Conservation (phyloP, 352 stramenopile genomes). For the Globisporangium canariense region DNA sequence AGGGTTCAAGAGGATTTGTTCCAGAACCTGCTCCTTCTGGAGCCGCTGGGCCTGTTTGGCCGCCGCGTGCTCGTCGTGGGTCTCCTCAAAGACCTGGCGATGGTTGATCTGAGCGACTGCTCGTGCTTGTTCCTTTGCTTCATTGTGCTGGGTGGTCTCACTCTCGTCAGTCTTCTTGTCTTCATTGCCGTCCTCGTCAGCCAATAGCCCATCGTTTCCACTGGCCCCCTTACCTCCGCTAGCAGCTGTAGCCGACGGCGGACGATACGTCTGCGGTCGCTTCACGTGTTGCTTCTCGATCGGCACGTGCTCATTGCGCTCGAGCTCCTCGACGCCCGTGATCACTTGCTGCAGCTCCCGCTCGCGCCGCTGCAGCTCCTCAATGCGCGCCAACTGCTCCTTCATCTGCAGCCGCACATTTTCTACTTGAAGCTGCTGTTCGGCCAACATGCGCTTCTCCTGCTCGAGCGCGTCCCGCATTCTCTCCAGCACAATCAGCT, state of each 20-base stretch:
- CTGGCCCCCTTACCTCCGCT: neutral
- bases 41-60: slow-evolving; percentile 23
- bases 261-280: slow-evolving; percentile 33
- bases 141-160: neutral
- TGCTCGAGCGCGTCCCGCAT: slow-evolving; percentile 32
- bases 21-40: slow-evolving; percentile 50
- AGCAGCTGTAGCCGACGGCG: slow-evolving; percentile 23
- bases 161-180: slow-evolving; percentile 16
- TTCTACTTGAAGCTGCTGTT: slow-evolving; percentile 21
- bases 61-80: slow-evolving; percentile 14
- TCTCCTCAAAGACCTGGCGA: slow-evolving; percentile 45
- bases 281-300: slow-evolving; percentile 62
- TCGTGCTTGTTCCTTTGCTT: neutral
- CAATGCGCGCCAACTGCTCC: neutral
- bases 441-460: slow-evolving; percentile 23
- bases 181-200: slow-evolving; percentile 9
- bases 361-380: slow-evolving; percentile 19
- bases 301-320: slow-evolving; percentile 49
- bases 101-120: slow-evolving; percentile 18
- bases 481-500: slow-evolving; percentile 54
- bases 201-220: neutral
- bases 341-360: slow-evolving; percentile 48
- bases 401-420: slow-evolving; percentile 18
- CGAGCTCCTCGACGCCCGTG: slow-evolving; percentile 59
- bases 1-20: slow-evolving; percentile 37